Evolutionary conservation across 2,329 filamentous ascomycete genomes (phyloP), one percentile per base, ranked within the genome.

Genomic region (Truncatella angustata): DNA sequence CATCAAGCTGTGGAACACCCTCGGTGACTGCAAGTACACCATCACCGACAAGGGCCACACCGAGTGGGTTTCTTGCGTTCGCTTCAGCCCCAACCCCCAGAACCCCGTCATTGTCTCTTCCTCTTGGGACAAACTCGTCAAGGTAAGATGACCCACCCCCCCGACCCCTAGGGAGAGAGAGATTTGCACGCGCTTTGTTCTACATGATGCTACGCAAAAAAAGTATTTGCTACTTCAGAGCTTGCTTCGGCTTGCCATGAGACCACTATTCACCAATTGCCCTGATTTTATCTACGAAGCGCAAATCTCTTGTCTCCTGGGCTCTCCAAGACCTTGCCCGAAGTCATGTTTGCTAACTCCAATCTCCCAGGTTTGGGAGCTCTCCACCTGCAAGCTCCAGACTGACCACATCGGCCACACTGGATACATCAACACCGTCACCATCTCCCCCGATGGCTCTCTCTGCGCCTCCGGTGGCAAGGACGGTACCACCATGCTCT

Each of bases 211-310:
- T 88, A 85, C 88, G 84, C 86, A 88, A 85, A 72, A 75, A 77
- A 75, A 91, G 92, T 97, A 97, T 97, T 97, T 97, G 94, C 94
- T 97, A 97, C 94, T 99, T 97, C 93, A 97, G 94, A 99, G 91
- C 91, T 85, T 73, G 71, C 72, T 73, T 72, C 69, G 79, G 76
- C 75, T 74, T 84, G 92, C 91, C 76, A 96, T 97, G 94, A 99
- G 93, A 99, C 90, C 86, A 95, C 81, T 79, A 83, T 85, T 88
- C 88, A 93, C 91, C 89, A 50, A 80, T 82, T 83, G 84, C 83
- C 81, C 91, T 95, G 90, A 95, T 85, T 40, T n/a, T n/a, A n/a
- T n/a, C 32, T 28, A 44, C 20, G 72, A 68, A 66, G 58, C 56
- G 62, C 49, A 46, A 47, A 30, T 56, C 53, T 52, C 35, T 46